Percentiles rank a stretch among this genome's conserved stretches.
Conservation (phyloP, 2,329 filamentous ascomycete species). For the Trichoderma koningii region DNA sequence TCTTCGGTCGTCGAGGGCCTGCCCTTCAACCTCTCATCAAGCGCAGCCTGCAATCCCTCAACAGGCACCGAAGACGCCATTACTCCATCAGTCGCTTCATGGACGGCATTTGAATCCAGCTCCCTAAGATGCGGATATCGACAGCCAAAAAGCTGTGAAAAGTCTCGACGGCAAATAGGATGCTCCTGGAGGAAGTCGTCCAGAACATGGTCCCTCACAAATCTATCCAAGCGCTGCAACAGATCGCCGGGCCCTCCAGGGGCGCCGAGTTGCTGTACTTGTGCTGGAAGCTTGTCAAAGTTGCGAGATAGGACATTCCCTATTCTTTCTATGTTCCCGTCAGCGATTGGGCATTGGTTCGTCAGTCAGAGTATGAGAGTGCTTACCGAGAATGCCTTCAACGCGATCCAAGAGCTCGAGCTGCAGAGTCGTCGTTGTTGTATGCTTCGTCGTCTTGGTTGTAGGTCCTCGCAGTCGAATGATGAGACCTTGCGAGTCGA, state of each 20-base stretch:
- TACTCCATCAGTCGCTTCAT: background rate
- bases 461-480: background rate
- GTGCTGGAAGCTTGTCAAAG: background rate
- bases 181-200: slow-evolving; percentile 32
- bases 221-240: slow-evolving; percentile 26
- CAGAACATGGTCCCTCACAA: slow-evolving; percentile 28
- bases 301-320: background rate
- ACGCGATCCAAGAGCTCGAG: slow-evolving; percentile 10
- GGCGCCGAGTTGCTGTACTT: background rate
- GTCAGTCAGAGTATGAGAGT: too few species aligned
- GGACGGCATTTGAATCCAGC: background rate
- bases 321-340: background rate
- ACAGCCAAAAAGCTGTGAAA: slow-evolving; percentile 31
- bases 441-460: background rate
- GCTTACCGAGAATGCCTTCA: slow-evolving; percentile 9
- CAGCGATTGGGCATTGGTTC: background rate
- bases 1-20: background rate
- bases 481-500: background rate
- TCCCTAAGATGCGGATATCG: slow-evolving; percentile 29
- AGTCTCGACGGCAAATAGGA: slow-evolving; percentile 25
- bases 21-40: background rate
- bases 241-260: background rate
- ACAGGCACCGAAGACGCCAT: background rate
- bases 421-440: background rate
- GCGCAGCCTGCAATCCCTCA: background rate